A percentile compares a stretch with the other conserved stretches of the same genome.
Conservation (phyloP, 768 basidiomycete genomes). For the Tricholoma bakamatsutake region DNA sequence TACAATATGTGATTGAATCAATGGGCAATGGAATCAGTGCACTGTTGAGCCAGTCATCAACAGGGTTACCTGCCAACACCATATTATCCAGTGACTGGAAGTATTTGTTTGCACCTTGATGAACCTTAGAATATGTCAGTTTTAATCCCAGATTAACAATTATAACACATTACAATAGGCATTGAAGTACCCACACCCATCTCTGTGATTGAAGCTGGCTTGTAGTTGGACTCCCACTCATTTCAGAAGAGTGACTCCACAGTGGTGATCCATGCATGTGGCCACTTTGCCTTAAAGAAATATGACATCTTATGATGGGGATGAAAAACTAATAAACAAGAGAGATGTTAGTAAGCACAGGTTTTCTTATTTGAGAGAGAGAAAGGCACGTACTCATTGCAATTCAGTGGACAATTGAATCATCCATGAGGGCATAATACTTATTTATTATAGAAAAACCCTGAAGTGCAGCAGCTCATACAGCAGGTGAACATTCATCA, state of each 20-base stretch:
- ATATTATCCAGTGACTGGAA: too few relatives aligned
- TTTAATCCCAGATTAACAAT: too few relatives aligned
- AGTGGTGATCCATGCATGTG: constrained; percentile 19
- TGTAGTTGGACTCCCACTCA: constrained; percentile 16
- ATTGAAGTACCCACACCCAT: too few relatives aligned
- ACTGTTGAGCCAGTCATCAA: constrained; percentile 9
- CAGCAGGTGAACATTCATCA: too few relatives aligned
- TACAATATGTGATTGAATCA: constrained; percentile 14
- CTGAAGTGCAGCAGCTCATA: constrained; percentile 17
- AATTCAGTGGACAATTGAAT: constrained; percentile 18
- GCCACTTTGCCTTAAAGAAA: constrained; percentile 18
- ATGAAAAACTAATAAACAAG: constrained; percentile 20
- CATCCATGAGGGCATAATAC: constrained; percentile 22
- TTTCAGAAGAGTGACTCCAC: constrained; percentile 12
- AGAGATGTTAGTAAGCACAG: too few relatives aligned
- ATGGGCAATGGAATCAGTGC: constrained; percentile 1
- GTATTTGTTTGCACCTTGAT: too few relatives aligned
- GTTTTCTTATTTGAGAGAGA: too few relatives aligned
- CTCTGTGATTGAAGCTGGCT: too few relatives aligned
- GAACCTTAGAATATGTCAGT: too few relatives aligned
- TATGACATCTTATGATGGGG: constrained; percentile 21
- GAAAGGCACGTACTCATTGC: constrained; percentile 20
- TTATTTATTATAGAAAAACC: constrained; percentile 20
- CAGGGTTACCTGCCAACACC: too few relatives aligned
- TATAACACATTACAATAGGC: too few relatives aligned